phyloP scores from a whole-genome alignment of 73 alveolate species.

The Blepharisma japonicum region DNA sequence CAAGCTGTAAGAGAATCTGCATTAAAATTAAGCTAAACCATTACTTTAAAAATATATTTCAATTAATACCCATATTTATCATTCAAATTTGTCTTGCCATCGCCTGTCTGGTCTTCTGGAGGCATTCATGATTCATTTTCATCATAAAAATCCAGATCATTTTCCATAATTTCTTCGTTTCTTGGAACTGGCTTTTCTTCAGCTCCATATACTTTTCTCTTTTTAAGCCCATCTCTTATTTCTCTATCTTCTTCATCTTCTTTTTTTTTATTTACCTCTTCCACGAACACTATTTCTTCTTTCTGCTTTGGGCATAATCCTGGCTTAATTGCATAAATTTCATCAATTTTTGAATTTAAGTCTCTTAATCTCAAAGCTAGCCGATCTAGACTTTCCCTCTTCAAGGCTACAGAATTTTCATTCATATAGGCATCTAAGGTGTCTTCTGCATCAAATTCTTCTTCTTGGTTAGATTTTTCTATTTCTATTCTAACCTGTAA shows the following conservation, averaged over 20 bases:
- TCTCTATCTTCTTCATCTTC: slow-evolving; percentile 18
- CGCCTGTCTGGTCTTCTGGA: slow-evolving; percentile 39
- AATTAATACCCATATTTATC: slow-evolving; percentile 44
- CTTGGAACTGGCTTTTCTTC: slow-evolving; percentile 16
- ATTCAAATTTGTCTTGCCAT: slow-evolving; percentile 42
- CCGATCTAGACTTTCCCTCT: slow-evolving; percentile 22
- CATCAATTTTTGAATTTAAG: slow-evolving; percentile 41
- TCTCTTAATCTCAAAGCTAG: slow-evolving; percentile 28
- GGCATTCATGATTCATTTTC: slow-evolving; percentile 40
- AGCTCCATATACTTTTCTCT: slow-evolving; percentile 14
- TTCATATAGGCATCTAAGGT: slow-evolving; percentile 49
- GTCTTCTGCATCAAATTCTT: slow-evolving; percentile 32
- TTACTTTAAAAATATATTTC: neutral
- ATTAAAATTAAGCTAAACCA: neutral
- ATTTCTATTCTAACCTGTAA: neutral
- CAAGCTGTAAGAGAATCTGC: neutral
- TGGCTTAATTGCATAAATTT: slow-evolving; percentile 35
- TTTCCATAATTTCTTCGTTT: slow-evolving; percentile 5
- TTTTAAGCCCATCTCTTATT: neutral
- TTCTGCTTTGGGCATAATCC: slow-evolving; percentile 20
- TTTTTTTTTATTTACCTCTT: neutral
- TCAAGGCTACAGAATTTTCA: slow-evolving; percentile 28
- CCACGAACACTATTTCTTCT: neutral
- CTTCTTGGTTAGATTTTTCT: neutral
- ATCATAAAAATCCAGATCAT: slow-evolving; percentile 33